These are phyloP conservation scores for Cyclotella baltica DNA, from an alignment of 108 stramenopile species.

Conservation along the genomic window DNA sequence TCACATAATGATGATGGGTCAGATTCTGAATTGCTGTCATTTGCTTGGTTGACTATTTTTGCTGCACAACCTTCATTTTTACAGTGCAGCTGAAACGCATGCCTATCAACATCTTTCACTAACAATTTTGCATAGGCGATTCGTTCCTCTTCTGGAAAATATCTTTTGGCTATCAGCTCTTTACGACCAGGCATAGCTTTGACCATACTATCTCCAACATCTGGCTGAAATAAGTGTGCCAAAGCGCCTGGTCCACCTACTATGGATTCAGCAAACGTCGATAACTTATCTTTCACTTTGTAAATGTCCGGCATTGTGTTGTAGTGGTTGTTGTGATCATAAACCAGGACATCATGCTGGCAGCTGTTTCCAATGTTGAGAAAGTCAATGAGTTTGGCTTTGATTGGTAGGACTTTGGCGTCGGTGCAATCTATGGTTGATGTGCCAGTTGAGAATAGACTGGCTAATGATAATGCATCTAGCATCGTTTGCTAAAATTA, in stretches of 20 bases:
- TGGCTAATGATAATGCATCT: conserved; percentile 38
- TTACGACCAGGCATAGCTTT: conserved; percentile 24
- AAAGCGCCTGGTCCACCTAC: conserved; percentile 31
- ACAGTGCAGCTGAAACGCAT: conserved; percentile 60
- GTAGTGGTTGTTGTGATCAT: neutral
- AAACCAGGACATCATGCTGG: neutral
- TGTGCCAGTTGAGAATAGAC: conserved; percentile 19
- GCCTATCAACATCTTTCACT: conserved; percentile 58
- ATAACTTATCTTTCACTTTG: conserved; percentile 31
- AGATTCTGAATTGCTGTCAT: neutral
- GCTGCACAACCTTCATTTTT: conserved; percentile 47
- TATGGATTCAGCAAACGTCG: conserved; percentile 25
- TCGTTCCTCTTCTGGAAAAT: conserved; percentile 55
- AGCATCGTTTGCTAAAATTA: conserved; percentile 35
- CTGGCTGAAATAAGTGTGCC: conserved; percentile 16
- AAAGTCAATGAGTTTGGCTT: conserved; percentile 49
- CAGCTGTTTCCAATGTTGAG: conserved; percentile 36
- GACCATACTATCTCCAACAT: conserved; percentile 8
- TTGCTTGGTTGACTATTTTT: neutral
- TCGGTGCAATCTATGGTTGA: conserved; percentile 35
- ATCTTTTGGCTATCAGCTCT: conserved; percentile 15
- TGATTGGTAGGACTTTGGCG: conserved; percentile 54
- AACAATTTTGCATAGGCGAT: conserved; percentile 51
- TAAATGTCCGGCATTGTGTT: conserved; percentile 19
- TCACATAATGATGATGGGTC: conserved; percentile 27